Percentiles rank a stretch among this genome's conserved stretches.
Evolutionary conservation across 1,284 basidiomycete species (phyloP).

Genomic region (Ganoderma sp.): DNA sequence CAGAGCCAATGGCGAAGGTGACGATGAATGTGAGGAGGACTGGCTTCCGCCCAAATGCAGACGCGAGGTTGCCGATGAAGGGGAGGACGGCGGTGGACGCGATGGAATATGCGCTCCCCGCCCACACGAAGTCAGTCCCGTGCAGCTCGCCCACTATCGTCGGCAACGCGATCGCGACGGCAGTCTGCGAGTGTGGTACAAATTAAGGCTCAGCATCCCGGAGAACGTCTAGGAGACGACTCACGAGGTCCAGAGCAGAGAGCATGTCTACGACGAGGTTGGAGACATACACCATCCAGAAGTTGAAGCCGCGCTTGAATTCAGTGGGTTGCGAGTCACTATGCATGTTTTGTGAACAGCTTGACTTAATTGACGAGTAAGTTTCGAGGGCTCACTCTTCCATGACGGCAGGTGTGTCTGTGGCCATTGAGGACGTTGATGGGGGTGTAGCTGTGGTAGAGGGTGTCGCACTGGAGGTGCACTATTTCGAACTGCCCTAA

Average conservation of each 20-base stretch:
- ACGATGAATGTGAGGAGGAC: slow-evolving; percentile 42
- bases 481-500: background rate
- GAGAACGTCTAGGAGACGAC: background rate
- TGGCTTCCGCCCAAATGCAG: slow-evolving; percentile 44
- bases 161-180: slow-evolving; percentile 43
- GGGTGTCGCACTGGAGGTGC: background rate
- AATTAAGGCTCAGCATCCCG: background rate
- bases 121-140: slow-evolving; percentile 42
- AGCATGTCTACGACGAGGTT: slow-evolving; percentile 18
- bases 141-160: slow-evolving; percentile 41
- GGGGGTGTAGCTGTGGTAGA: background rate
- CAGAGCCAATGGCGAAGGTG: slow-evolving; percentile 46
- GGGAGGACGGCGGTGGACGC: slow-evolving; percentile 39
- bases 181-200: slow-evolving; percentile 32
- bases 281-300: slow-evolving; percentile 17
- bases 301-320: slow-evolving; percentile 10
- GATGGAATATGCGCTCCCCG: slow-evolving; percentile 38
- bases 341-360: background rate
- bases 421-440: background rate
- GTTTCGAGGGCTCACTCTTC: background rate
- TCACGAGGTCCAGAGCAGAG: slow-evolving; percentile 19
- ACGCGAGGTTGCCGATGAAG: slow-evolving; percentile 36
- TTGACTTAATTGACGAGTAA: background rate
- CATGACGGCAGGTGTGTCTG: background rate
- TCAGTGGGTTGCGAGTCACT: background rate